Evolutionary conservation across 306 rosid species (phyloP), one percentile per base, ranked within the genome.

Genomic region (Castanospermum australe): DNA sequence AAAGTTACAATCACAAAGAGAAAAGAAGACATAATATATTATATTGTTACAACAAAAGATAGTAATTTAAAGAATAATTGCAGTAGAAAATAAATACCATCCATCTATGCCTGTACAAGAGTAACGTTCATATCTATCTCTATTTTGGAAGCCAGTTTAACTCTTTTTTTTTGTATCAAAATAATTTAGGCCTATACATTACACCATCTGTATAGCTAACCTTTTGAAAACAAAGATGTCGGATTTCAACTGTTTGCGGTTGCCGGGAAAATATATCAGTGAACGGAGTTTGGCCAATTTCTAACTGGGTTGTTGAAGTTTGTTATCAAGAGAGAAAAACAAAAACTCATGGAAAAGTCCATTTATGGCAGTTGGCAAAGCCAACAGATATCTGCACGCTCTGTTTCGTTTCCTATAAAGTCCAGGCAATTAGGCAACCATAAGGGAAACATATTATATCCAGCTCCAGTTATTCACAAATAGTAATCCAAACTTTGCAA

Each of bases 201-300:
- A 36, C 56, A 41, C 2, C n/a, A 42, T 63, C 24, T n/a, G 10
- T 2, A 5, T 64, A n/a, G 54, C 80, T 57, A 81, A 72, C 77
- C 85, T 65, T 84, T 38, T 38, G 44, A 69, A 52, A 3, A 20
- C 6, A 70, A 69, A 52, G 18, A 63, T 39, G 60, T 48, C 64
- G 39, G 66, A 6, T 61, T 72, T 72, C 38, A 77, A 47, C 47
- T 56, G 62, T 63, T 30, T 1, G 61, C 56, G 18, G 36, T 73
- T 35, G 38, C 69, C 11, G 30, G 28, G 65, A 64, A 67, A 83
- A 67, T 0, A 38, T 67, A 74, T 17, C 3, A 50, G 21, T n/a
- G 60, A 57, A 55, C 47, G 6, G 4, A n/a, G 28, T 22, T 1
- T 18, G 28, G 45, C 69, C 28, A 35, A 30, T 60, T 17, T 17